phyloP scores from a whole-genome alignment of 2,329 filamentous ascomycete species.

The Fusarium acutatum region DNA sequence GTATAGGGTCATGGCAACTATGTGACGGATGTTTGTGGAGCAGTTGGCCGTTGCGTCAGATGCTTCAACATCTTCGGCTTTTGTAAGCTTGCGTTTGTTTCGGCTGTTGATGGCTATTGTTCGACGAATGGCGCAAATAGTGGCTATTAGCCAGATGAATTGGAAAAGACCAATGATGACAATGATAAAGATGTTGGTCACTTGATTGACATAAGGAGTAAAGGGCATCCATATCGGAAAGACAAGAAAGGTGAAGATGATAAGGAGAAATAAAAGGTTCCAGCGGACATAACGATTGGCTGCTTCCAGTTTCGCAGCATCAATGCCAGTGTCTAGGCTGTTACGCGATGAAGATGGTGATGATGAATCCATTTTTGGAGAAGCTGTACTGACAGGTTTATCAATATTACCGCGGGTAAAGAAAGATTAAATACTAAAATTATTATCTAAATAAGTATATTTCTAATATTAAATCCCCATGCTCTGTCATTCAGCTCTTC shows the following conservation, averaged over 20 bases:
- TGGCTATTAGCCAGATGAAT: conserved; percentile 25
- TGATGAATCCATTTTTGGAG: conserved; percentile 1
- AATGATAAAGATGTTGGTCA: conserved; percentile 21
- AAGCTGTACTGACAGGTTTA: neutral
- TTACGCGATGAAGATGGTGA: neutral
- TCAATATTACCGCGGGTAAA: neutral
- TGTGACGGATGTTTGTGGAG: conserved; percentile 16
- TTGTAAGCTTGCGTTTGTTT: neutral
- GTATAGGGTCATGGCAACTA: conserved; percentile 28
- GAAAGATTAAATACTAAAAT: neutral
- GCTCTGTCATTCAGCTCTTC: neutral
- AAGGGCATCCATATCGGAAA: conserved; percentile 29
- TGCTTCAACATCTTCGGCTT: conserved; percentile 15
- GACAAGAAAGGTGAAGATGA: conserved; percentile 19
- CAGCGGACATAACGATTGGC: conserved; percentile 28
- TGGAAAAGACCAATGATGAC: conserved; percentile 19
- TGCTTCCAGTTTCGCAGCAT: conserved; percentile 23
- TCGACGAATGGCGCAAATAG: conserved; percentile 26
- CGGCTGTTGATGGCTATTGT: conserved; percentile 23
- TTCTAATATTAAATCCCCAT: neutral
- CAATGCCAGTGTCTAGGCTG: conserved; percentile 8
- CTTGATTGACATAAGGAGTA: conserved; percentile 16
- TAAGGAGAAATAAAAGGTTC: conserved; percentile 17
- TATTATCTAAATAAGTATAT: neutral
- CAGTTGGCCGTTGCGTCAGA: neutral